phyloP scores from a whole-genome alignment of 2,329 filamentous ascomycete genomes.

The Neofusicoccum laricinum region DNA sequence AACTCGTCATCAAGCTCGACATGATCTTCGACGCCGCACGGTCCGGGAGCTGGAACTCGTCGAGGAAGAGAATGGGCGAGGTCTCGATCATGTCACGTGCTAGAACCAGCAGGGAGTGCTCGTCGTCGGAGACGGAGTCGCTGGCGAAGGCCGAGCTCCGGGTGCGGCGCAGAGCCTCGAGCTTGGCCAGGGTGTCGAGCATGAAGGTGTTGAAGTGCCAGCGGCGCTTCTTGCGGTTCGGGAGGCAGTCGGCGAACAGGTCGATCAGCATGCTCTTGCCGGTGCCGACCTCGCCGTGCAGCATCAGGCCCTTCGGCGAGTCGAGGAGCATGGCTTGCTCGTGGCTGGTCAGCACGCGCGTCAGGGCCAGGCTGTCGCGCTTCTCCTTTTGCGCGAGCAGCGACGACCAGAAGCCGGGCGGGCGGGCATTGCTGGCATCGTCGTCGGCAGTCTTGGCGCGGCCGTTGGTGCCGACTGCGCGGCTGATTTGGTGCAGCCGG shows the following conservation, averaged over 20 bases:
- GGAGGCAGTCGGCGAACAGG: conserved; percentile 73
- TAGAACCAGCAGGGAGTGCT: conserved; percentile 71
- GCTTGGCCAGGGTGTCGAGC: conserved; percentile 69
- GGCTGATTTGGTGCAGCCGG: conserved; percentile 60
- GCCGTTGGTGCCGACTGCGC: conserved; percentile 33
- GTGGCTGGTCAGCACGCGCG: conserved; percentile 65
- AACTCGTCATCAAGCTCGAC: conserved; percentile 72
- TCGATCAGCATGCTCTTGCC: conserved; percentile 86
- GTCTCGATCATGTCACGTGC: conserved; percentile 73
- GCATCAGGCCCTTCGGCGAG: conserved; percentile 70
- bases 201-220: conserved; percentile 90
- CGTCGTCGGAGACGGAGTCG: conserved; percentile 36
- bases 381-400: conserved; percentile 55
- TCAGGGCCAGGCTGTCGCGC: conserved; percentile 58
- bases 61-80: conserved; percentile 73
- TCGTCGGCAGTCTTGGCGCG: conserved; percentile 23
- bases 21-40: conserved; percentile 74
- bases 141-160: background rate
- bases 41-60: conserved; percentile 82
- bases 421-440: conserved; percentile 37
- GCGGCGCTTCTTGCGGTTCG: conserved; percentile 67
- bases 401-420: conserved; percentile 53
- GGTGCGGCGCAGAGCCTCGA: conserved; percentile 60
- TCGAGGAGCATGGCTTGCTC: conserved; percentile 69
- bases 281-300: conserved; percentile 79